These are phyloP conservation scores for Apiotrichum porosum DNA, from an alignment of 1,284 basidiomycete species.

Conservation along the genomic window DNA sequence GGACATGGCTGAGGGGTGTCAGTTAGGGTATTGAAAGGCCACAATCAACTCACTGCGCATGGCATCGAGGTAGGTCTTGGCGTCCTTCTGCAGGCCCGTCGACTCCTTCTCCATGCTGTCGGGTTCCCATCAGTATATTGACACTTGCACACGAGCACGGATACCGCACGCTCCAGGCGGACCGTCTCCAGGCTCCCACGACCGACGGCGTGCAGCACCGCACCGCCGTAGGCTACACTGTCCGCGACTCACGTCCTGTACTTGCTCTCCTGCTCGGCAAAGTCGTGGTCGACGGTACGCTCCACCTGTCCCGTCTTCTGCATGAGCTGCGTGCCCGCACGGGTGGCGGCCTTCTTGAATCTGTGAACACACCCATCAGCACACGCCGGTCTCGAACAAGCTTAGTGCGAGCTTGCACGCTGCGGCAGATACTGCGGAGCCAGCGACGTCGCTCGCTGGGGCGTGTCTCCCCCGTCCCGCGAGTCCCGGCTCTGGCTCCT, in stretches of 20 bases:
- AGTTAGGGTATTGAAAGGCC: not conserved
- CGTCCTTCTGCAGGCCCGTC: slow-evolving; percentile 85
- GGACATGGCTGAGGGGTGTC: slow-evolving; percentile 66
- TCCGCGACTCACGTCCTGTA: slow-evolving; percentile 80
- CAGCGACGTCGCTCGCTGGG: too few relatives aligned
- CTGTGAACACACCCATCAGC: slow-evolving; percentile 48
- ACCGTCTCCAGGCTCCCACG: not conserved
- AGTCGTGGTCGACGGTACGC: slow-evolving; percentile 88
- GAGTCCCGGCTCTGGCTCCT: too few relatives aligned
- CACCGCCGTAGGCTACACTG: not conserved
- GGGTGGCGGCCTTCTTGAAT: slow-evolving; percentile 90
- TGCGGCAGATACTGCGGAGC: too few relatives aligned
- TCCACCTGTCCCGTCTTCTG: slow-evolving; percentile 98
- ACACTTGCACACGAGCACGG: not conserved
- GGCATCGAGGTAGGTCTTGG: slow-evolving; percentile 89
- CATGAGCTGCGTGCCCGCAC: slow-evolving; percentile 86
- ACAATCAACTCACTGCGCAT: slow-evolving; percentile 65
- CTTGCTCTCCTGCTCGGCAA: slow-evolving; percentile 84
- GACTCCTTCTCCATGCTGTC: slow-evolving; percentile 89
- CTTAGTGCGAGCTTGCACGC: too few relatives aligned
- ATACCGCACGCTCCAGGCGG: not conserved
- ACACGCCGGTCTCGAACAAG: too few relatives aligned
- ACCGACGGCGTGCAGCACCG: not conserved
- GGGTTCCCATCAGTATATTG: slow-evolving; percentile 5
- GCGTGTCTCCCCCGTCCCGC: too few relatives aligned